Conservation (phyloP, 2,329 filamentous ascomycete species). For the Juglanconis sp. region DNA sequence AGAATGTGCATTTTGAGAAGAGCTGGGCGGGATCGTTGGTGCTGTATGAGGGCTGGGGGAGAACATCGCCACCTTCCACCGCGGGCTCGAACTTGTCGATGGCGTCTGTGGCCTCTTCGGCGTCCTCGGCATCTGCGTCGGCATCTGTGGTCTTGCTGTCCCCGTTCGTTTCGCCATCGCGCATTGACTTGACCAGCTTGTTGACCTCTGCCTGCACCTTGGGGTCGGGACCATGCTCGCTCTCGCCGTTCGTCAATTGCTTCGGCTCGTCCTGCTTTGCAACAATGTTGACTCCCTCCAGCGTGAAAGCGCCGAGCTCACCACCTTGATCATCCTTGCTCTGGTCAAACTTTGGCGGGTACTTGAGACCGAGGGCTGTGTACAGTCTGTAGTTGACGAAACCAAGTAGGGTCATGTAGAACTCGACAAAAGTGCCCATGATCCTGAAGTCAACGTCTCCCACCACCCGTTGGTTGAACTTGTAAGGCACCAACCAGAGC, state of each 20-base stretch:
- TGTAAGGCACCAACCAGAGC: constrained; percentile 95
- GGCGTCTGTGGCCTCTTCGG: constrained; percentile 52
- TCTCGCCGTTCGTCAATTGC: constrained; percentile 48
- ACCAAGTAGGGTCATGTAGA: constrained; percentile 92
- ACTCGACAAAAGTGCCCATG: constrained; percentile 98
- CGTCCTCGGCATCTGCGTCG: constrained; percentile 40
- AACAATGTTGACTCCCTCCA: constrained; percentile 69
- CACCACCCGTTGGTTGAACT: constrained; percentile 92
- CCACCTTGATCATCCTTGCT: constrained; percentile 84
- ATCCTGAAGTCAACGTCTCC: constrained; percentile 97
- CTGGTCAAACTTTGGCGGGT: constrained; percentile 90
- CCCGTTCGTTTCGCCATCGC: constrained; percentile 42
- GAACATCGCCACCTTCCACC: constrained; percentile 78
- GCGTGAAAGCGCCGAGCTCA: constrained; percentile 84
- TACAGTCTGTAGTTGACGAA: constrained; percentile 97
- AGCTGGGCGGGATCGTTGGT: constrained; percentile 68
- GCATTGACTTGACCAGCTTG: constrained; percentile 66
- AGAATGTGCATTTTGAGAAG: constrained; percentile 87
- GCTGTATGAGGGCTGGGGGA: constrained; percentile 72
- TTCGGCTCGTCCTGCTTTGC: constrained; percentile 52
- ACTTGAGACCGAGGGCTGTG: constrained; percentile 85
- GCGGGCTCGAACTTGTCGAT: constrained; percentile 92
- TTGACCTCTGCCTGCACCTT: constrained; percentile 64
- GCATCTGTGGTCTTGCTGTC: constrained; percentile 38
- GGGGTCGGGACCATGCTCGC: constrained; percentile 56